A percentile compares a stretch with the other conserved stretches of the same genome.
Evolutionary conservation across 257 asterid genomes (phyloP).

Genomic region (Ligustrum vulgare): DNA sequence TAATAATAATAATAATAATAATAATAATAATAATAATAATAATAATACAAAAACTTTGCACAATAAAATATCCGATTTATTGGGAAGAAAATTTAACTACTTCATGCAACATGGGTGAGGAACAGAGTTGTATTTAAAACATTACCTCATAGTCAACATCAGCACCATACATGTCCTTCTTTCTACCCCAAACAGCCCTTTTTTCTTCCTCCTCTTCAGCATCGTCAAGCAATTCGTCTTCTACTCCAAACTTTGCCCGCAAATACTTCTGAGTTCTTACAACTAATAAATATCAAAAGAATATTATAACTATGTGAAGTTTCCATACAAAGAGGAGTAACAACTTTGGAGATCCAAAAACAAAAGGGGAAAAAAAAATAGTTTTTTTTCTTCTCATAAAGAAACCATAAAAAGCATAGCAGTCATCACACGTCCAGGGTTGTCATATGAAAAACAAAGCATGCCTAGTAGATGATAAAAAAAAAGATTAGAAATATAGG

Average conservation of each 20-base stretch:
- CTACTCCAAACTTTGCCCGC: conserved; percentile 54
- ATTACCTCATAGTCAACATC: conserved; percentile 56
- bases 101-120: neutral
- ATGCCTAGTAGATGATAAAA: neutral
- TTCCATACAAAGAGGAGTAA: conserved; percentile 6
- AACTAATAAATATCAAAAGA: conserved; percentile 43
- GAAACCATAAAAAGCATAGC: conserved; percentile 13
- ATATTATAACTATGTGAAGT: conserved; percentile 10
- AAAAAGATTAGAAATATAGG: neutral
- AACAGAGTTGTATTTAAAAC: conserved; percentile 7
- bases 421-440: neutral
- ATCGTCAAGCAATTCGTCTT: conserved; percentile 66
- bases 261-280: conserved; percentile 62
- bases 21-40: no score
- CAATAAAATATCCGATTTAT: neutral
- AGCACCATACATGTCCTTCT: conserved; percentile 40
- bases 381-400: conserved; percentile 8
- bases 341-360: neutral
- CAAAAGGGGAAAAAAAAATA: conserved; percentile 1
- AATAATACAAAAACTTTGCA: conserved; percentile 1
- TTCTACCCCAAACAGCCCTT: conserved; percentile 54
- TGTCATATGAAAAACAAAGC: conserved; percentile 4
- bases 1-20: no score
- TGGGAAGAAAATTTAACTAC: neutral
- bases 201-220: conserved; percentile 58